Conservation (phyloP, 2,329 filamentous ascomycete genomes). For the Raffaelea albimanens region DNA sequence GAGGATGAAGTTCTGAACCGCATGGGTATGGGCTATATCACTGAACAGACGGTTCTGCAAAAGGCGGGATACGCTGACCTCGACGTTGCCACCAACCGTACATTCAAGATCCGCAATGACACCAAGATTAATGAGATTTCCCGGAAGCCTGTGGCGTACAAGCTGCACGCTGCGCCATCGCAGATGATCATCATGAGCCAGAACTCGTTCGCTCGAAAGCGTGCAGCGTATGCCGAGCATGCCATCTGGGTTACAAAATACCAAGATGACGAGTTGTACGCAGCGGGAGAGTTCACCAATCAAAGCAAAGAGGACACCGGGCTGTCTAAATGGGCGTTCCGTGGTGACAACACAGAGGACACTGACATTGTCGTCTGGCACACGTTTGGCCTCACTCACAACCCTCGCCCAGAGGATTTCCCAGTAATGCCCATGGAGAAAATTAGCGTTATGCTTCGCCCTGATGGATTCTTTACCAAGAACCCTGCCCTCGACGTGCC, state of each 20-base stretch:
- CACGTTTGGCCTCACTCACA: constrained; percentile 51
- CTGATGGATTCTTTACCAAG: constrained; percentile 2
- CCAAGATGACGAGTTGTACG: constrained; percentile 29
- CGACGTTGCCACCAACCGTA: constrained; percentile 30
- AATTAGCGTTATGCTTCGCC: constrained; percentile 1
- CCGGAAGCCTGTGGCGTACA: constrained; percentile 33
- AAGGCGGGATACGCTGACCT: constrained; percentile 37
- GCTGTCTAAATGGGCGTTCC: background rate
- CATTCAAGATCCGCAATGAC: constrained; percentile 39
- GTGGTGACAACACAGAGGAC: background rate
- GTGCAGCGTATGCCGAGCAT: constrained; percentile 31
- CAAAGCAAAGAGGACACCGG: too few relatives aligned
- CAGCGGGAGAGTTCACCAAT: constrained; percentile 28
- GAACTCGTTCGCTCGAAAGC: constrained; percentile 25
- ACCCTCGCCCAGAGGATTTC: constrained; percentile 56
- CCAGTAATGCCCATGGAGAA: constrained; percentile 53
- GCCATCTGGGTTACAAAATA: constrained; percentile 35
- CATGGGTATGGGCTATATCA: constrained; percentile 34
- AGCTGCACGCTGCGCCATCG: constrained; percentile 34
- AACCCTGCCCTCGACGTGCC: constrained; percentile 4
- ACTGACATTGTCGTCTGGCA: constrained; percentile 52
- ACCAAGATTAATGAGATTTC: constrained; percentile 28
- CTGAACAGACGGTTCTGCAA: constrained; percentile 32
- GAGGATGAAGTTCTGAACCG: constrained; percentile 29
- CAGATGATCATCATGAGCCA: constrained; percentile 30